Percentiles rank a stretch among this genome's conserved stretches.
Conservation (phyloP, 2,329 filamentous ascomycete species). For the Alternaria alternata region DNA sequence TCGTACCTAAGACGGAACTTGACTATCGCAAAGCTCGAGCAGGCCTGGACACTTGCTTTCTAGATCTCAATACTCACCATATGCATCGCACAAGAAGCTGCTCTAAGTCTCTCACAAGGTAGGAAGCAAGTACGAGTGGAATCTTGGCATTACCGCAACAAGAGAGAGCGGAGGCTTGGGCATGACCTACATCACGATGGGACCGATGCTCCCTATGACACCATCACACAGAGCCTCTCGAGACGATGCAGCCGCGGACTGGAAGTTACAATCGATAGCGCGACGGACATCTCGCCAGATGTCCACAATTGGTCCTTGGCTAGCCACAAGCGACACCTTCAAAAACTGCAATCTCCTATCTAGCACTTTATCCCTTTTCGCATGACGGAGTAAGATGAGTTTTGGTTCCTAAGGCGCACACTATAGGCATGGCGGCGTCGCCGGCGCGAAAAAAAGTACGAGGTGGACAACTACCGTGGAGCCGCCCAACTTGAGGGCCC, state of each 20-base stretch:
- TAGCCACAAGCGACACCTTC: slow-evolving; percentile 7
- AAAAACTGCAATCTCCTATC: slow-evolving; percentile 23
- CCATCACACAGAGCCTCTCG: background rate
- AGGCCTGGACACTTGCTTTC: background rate
- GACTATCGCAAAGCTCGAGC: background rate
- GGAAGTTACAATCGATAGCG: slow-evolving; percentile 24
- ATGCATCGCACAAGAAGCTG: background rate
- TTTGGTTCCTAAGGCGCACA: slow-evolving; percentile 10
- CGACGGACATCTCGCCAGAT: slow-evolving; percentile 3
- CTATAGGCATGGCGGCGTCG: slow-evolving; percentile 11
- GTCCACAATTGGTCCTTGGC: slow-evolving; percentile 1
- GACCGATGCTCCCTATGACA: background rate
- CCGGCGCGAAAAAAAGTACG: slow-evolving; percentile 23
- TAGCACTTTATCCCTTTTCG: slow-evolving; percentile 17
- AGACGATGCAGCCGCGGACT: background rate
- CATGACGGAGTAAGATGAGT: slow-evolving; percentile 15
- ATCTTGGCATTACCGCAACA: background rate
- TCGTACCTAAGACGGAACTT: background rate
- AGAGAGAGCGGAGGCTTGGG: background rate
- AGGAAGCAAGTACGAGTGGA: background rate
- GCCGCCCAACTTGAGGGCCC: slow-evolving; percentile 8
- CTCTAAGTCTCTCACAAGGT: background rate
- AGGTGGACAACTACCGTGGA: slow-evolving; percentile 15
- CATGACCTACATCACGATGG: background rate
- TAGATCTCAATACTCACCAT: background rate